Evolutionary conservation across 2,329 filamentous ascomycete species (phyloP), one percentile per base, ranked within the genome.

Genomic region (Pyrenophora teres): DNA sequence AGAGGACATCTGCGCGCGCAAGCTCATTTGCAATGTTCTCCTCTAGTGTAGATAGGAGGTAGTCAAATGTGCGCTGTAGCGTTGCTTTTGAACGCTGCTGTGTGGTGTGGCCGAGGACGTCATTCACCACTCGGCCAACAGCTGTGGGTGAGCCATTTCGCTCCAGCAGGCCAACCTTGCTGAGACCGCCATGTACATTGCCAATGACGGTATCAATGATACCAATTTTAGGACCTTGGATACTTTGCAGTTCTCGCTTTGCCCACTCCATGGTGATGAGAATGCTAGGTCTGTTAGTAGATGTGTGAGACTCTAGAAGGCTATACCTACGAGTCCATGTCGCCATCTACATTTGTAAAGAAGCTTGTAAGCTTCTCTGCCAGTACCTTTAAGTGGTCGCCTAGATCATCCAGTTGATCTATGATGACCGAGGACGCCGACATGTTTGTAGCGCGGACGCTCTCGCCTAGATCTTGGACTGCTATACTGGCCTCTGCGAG

Each of bases 251-350:
- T 72, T 97, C 92, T 59, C 92, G 86, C 68, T 88, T 88, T 12
- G 91, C 90, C 93, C 93, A 97, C 70, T 96, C 91, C 92, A 97
- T 97, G 44, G 95, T 91, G 54, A 94, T 88, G 31, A 97, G 81
- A 61, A 97, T 96, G 54, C 88, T 87, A 65, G 16, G 43, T 44
- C 51, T 42, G 68, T 51, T 44, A 51, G 57, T 65, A 23, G 53
- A 40, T 18, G 15, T 43, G 40, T 30, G 32, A 36, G 21, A 38
- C 30, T 18, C 15, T 21, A 37, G 21, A 32, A 32, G 37, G n/a
- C 30, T 40, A 46, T 49, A 75, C 78, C 63, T 78, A 87, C 84
- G 83, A 88, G 70, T 97, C 93, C 63, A 97, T 89, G 67, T 97
- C 93, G 21, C 91, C 90, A 65, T 97, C 91, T 10, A 97, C 91